phyloP scores from a whole-genome alignment of 192 early-diverging fungal species.

The Entrophospora sp. region DNA sequence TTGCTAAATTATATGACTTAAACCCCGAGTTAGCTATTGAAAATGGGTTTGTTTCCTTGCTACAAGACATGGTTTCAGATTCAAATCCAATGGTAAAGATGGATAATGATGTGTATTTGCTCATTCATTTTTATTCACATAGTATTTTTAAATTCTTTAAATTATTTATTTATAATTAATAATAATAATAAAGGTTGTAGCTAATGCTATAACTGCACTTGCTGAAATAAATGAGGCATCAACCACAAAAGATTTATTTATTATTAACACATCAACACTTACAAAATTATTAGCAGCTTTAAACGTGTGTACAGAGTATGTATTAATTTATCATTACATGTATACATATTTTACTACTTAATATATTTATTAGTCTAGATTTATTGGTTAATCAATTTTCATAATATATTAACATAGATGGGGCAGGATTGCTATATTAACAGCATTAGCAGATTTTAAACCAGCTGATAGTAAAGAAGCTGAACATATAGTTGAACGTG shows the following conservation, averaged over 20 bases:
- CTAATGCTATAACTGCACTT: constrained; percentile 90
- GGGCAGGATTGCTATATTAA: constrained; percentile 95
- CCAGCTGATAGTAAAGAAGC: constrained; percentile 76
- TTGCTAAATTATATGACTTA: constrained; percentile 92
- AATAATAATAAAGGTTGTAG: constrained; percentile 53
- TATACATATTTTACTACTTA: not conserved
- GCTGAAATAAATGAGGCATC: constrained; percentile 81
- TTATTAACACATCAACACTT: constrained; percentile 59
- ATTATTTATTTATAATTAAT: not conserved
- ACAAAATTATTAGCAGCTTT: constrained; percentile 83
- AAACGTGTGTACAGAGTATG: constrained; percentile 93
- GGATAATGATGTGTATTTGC: too few relatives aligned
- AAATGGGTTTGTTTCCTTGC: constrained; percentile 78
- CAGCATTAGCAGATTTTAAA: constrained; percentile 68
- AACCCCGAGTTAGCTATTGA: constrained; percentile 80
- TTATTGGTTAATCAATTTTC: too few relatives aligned
- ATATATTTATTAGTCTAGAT: too few relatives aligned
- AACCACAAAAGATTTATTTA: constrained; percentile 60
- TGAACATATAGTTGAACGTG: constrained; percentile 79
- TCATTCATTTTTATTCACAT: too few relatives aligned
- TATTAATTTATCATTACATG: not conserved
- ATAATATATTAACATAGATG: constrained; percentile 43
- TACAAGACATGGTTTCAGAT: constrained; percentile 89
- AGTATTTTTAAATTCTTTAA: too few relatives aligned
- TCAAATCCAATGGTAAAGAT: constrained; percentile 91